Conservation (phyloP, 2,329 filamentous ascomycete species). For the Sporothrix brunneoviolacea region DNA sequence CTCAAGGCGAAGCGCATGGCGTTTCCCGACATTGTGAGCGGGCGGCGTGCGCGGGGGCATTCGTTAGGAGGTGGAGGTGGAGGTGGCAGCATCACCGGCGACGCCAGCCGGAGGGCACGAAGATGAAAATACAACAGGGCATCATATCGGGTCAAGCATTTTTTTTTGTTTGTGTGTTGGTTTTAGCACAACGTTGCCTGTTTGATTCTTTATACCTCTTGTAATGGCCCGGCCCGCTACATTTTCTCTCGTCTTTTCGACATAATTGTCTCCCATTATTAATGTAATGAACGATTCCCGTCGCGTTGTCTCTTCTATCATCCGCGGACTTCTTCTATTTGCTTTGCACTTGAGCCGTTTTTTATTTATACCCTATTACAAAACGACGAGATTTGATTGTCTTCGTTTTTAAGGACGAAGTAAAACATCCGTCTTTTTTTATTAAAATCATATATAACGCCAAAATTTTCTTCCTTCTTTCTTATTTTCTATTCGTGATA, state of each 20-base stretch:
- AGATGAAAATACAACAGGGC: background rate
- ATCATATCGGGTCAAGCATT: too few relatives aligned
- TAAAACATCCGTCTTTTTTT: too few relatives aligned
- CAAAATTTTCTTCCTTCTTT: background rate
- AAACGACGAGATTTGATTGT: too few relatives aligned
- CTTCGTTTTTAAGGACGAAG: too few relatives aligned
- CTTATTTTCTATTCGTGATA: background rate
- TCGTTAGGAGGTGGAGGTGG: background rate
- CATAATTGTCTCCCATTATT: too few relatives aligned
- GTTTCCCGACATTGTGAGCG: slow-evolving; percentile 25
- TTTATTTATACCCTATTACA: too few relatives aligned
- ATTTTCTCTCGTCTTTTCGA: background rate
- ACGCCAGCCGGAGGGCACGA: background rate
- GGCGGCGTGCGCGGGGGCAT: slow-evolving; percentile 2
- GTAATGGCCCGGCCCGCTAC: too few relatives aligned
- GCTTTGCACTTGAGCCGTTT: too few relatives aligned
- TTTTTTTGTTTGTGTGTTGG: background rate
- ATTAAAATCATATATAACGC: background rate
- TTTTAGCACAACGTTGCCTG: background rate
- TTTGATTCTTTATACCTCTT: background rate
- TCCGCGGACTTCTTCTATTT: too few relatives aligned
- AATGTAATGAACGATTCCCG: background rate
- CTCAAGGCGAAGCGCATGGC: slow-evolving; percentile 36
- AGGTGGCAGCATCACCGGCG: background rate
- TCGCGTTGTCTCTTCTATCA: too few relatives aligned